phyloP scores from a whole-genome alignment of 139 green algal species.

The Volvox reticuliferus region DNA sequence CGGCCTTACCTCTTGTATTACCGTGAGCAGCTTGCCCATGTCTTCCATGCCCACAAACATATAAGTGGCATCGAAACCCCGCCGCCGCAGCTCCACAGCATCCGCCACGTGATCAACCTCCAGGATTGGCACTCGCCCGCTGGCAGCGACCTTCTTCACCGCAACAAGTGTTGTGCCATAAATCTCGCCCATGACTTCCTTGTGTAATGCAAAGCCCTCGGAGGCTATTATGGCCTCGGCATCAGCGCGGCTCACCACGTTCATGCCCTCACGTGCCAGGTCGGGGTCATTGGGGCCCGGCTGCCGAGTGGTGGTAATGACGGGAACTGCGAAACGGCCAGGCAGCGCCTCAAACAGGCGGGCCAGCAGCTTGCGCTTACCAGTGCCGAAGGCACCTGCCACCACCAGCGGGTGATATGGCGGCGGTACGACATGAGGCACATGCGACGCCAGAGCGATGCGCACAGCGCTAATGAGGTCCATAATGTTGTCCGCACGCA shows the following conservation, averaged over 20 bases:
- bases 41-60: slow-evolving; percentile 59
- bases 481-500: slow-evolving; percentile 44
- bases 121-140: slow-evolving; percentile 68
- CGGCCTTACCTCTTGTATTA: slow-evolving; percentile 32
- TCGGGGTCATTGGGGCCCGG: slow-evolving; percentile 1
- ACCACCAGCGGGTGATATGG: slow-evolving; percentile 71
- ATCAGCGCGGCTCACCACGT: slow-evolving; percentile 55
- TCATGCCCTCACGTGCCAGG: slow-evolving; percentile 50
- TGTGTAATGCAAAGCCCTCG: slow-evolving; percentile 44
- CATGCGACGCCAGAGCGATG: slow-evolving; percentile 57
- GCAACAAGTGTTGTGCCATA: slow-evolving; percentile 68
- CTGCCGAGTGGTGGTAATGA: slow-evolving; percentile 59
- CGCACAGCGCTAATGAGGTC: slow-evolving; percentile 44
- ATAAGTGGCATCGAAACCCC: slow-evolving; percentile 67
- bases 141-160: slow-evolving; percentile 63
- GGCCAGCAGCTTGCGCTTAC: slow-evolving; percentile 70
- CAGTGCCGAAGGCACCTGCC: slow-evolving; percentile 74
- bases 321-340: slow-evolving; percentile 58
- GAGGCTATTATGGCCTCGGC: slow-evolving; percentile 45
- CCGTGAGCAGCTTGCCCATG: slow-evolving; percentile 36
- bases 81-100: slow-evolving; percentile 50
- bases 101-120: slow-evolving; percentile 76
- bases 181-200: slow-evolving; percentile 65
- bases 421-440: slow-evolving; percentile 62
- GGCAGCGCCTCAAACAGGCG: slow-evolving; percentile 64